These are phyloP conservation scores for Termitomyces sp. DNA, from an alignment of 768 basidiomycete species.

Conservation along the genomic window DNA sequence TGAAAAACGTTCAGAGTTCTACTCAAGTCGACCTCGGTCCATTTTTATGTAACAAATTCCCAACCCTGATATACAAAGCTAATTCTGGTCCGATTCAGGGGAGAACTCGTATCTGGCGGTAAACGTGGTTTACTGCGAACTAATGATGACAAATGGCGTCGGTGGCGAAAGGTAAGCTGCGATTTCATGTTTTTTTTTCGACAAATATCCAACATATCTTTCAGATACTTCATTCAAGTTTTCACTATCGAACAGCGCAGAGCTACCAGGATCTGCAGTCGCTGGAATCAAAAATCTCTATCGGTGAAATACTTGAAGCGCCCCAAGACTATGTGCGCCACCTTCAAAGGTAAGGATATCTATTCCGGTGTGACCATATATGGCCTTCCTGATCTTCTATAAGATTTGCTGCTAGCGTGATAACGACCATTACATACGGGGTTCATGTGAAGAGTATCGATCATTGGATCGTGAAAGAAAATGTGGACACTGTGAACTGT, in stretches of 20 bases:
- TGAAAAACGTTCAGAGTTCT: conserved; percentile 41
- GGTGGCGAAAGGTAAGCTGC: conserved; percentile 36
- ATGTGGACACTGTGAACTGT: conserved; percentile 40
- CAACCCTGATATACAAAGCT: not conserved
- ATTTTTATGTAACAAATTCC: conserved; percentile 29
- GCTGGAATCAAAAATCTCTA: conserved; percentile 38
- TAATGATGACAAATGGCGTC: conserved; percentile 39
- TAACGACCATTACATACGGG: conserved; percentile 39
- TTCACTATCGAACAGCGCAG: conserved; percentile 35
- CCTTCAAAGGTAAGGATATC: conserved; percentile 28
- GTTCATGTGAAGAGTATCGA: conserved; percentile 36
- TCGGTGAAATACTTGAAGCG: conserved; percentile 34
- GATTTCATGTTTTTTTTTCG: not conserved
- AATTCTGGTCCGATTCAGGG: conserved; percentile 18
- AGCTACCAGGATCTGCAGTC: conserved; percentile 42
- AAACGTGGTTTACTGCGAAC: conserved; percentile 41
- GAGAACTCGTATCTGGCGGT: conserved; percentile 42
- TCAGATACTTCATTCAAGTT: conserved; percentile 39
- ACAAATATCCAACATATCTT: not conserved
- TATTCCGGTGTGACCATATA: not conserved
- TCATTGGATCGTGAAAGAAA: conserved; percentile 44
- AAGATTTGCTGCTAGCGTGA: conserved; percentile 42
- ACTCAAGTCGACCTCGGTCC: conserved; percentile 43
- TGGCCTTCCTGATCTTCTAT: not conserved
- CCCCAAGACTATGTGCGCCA: conserved; percentile 36